phyloP scores from a whole-genome alignment of 1,284 basidiomycete species.

The Blastosporella zonata region DNA sequence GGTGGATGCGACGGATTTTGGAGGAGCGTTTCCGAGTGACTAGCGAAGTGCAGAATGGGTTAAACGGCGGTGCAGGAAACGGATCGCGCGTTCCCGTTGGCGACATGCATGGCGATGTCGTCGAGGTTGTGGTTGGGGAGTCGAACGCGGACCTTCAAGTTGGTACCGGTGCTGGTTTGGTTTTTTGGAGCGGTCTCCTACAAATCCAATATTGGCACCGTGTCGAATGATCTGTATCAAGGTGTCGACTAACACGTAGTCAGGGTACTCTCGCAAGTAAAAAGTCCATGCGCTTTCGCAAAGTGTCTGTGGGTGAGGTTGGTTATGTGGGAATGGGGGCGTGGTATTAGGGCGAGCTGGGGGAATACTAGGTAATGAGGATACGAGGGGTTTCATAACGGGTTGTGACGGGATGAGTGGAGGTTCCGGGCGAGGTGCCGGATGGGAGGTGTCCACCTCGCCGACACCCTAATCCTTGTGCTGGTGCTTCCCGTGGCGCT shows the following conservation, averaged over 20 bases:
- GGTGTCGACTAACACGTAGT: not conserved
- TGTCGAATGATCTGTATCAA: not conserved
- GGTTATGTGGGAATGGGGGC: not conserved
- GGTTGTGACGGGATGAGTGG: not conserved
- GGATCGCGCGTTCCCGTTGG: too few species aligned
- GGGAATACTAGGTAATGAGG: not conserved
- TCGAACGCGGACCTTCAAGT: slow-evolving; percentile 1
- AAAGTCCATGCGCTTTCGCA: not conserved
- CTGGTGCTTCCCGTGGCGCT: not conserved
- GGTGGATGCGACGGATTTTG: not conserved
- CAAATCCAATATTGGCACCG: not conserved
- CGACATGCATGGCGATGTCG: not conserved
- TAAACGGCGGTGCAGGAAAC: too few species aligned
- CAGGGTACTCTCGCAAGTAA: not conserved
- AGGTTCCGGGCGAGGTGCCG: not conserved
- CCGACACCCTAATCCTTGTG: not conserved
- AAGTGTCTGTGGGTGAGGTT: not conserved
- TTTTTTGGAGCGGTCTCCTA: not conserved
- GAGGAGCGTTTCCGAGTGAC: not conserved
- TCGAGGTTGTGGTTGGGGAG: not conserved
- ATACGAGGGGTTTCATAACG: not conserved
- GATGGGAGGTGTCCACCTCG: not conserved
- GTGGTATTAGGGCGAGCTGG: not conserved
- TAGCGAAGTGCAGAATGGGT: too few species aligned
- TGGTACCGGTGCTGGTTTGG: slow-evolving; percentile 2